Base-by-base conservation (phyloP, 2,329 filamentous ascomycete species). In the Periconia macrospinosa region DNA sequence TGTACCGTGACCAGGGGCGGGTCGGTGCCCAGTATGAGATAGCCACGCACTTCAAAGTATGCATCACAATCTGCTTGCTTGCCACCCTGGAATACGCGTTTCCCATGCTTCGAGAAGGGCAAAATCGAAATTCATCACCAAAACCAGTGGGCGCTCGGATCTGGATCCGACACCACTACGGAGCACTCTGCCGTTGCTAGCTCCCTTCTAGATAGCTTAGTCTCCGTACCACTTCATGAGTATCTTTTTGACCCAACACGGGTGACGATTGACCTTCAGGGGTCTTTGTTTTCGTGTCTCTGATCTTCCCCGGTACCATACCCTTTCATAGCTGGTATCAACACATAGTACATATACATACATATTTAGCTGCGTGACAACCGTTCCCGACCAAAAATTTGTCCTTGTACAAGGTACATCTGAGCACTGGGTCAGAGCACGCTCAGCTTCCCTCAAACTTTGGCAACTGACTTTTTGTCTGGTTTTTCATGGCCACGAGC, bases 81-180 rank as follows among this genome's bases (percentile, higher is more conserved):
- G 50, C 54, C 48, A 60, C 48, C 57, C 46, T 50, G 60, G 53
- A 52, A 57, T 51, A 55, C 13, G 10, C 17, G 30, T 47, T 45
- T 55, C 53, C 54, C 40, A 53, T 50, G 50, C 49, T 18, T 52
- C 37, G 47, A 53, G 46, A 47, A 54, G 62, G 33, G 33, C 11
- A 37, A 37, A 37, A 37, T 37, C 11, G 33, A 37, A n/a, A 6
- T 37, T 14, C 11, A 37, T 37, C 11, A 37, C 23, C 3, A 37
- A 14, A 37, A 10, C 19, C 2, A 15, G 42, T 62, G 58, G 49
- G 47, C 60, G 48, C 53, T 59, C 61, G 68, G 68, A 71, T 69
- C 62, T 63, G 54, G 61, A 61, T 63, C 65, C 66, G 66, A 66
- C 47, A 48, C 47, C 40, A 56, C 55, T 62, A 59, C 59, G 58